Evolutionary conservation across 331 rosid species (phyloP).

Genomic region (Prunus yedoensis): DNA sequence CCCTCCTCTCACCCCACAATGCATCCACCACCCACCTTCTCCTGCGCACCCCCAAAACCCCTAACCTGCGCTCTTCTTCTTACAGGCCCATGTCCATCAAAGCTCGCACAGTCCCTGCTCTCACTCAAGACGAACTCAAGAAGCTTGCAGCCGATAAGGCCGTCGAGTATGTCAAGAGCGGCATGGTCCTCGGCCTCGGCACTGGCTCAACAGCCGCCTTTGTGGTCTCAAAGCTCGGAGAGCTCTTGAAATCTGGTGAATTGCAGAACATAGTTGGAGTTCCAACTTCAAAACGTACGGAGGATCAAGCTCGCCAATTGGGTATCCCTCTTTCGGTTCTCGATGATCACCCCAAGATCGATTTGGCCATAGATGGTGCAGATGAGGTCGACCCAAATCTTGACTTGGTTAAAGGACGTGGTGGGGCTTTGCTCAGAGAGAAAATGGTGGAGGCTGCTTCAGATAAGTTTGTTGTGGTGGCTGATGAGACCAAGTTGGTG

Average conservation of each 20-base stretch:
- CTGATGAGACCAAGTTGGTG: slow-evolving; percentile 68
- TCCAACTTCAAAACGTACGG: slow-evolving; percentile 84
- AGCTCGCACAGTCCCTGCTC: slow-evolving; percentile 54
- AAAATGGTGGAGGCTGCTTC: slow-evolving; percentile 92
- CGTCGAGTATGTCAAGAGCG: slow-evolving; percentile 69
- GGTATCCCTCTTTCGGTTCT: slow-evolving; percentile 81
- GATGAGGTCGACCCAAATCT: slow-evolving; percentile 83
- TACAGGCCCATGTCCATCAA: slow-evolving; percentile 31
- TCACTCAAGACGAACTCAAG: slow-evolving; percentile 82
- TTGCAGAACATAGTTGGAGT: slow-evolving; percentile 62
- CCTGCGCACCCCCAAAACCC: slow-evolving; percentile 45
- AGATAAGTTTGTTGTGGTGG: slow-evolving; percentile 65
- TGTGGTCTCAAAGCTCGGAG: slow-evolving; percentile 77
- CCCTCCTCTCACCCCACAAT: slow-evolving; percentile 45
- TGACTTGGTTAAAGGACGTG: slow-evolving; percentile 78
- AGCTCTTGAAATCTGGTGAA: slow-evolving; percentile 55
- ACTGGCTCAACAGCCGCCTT: slow-evolving; percentile 93
- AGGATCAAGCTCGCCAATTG: slow-evolving; percentile 73
- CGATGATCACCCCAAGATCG: slow-evolving; percentile 67
- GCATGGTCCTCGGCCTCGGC: slow-evolving; percentile 92
- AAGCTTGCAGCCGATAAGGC: slow-evolving; percentile 85
- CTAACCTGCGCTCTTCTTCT: slow-evolving; percentile 37
- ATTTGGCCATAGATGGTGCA: slow-evolving; percentile 86
- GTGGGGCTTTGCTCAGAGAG: slow-evolving; percentile 75
- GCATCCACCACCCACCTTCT: slow-evolving; percentile 50